Conservation (phyloP, 345 rosid genomes). For the Dovyalis caffra region DNA sequence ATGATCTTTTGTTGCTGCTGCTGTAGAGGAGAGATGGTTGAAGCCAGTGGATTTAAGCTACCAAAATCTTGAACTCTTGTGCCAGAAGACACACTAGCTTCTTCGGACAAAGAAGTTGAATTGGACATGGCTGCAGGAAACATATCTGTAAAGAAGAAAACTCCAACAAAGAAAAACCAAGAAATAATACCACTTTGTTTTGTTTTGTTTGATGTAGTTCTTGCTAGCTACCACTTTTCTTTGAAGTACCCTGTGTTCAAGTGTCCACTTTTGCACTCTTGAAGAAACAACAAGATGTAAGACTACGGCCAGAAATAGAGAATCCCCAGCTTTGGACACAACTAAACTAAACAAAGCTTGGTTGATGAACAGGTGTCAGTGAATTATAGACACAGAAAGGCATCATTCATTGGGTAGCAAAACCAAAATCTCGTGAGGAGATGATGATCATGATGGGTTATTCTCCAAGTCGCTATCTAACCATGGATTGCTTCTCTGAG, state of each 20-base stretch:
- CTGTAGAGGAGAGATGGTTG: slow-evolving; percentile 34
- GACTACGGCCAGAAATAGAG: slow-evolving; percentile 23
- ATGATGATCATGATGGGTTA: slow-evolving; percentile 60
- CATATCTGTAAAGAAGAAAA: slow-evolving; percentile 50
- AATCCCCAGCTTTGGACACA: slow-evolving; percentile 47
- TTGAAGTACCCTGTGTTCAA: slow-evolving; percentile 11
- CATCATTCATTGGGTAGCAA: slow-evolving; percentile 59
- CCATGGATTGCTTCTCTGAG: slow-evolving; percentile 51
- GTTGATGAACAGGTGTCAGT: slow-evolving; percentile 41
- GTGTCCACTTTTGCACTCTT: slow-evolving; percentile 19
- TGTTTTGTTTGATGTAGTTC: slow-evolving; percentile 21
- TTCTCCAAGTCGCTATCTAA: slow-evolving; percentile 70
- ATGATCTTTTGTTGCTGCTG: slow-evolving; percentile 43
- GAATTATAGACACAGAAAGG: slow-evolving; percentile 57
- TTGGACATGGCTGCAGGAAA: slow-evolving; percentile 60
- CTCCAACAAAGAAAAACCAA: slow-evolving; percentile 43
- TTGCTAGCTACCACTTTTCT: background rate
- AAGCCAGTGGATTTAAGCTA: slow-evolving; percentile 38
- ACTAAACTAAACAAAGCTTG: slow-evolving; percentile 41
- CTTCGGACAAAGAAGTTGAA: slow-evolving; percentile 64
- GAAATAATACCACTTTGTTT: slow-evolving; percentile 10
- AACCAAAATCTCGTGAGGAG: slow-evolving; percentile 62
- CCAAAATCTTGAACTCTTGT: slow-evolving; percentile 51
- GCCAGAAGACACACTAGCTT: slow-evolving; percentile 64
- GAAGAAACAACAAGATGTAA: slow-evolving; percentile 24